Evolutionary conservation across 2,329 filamentous ascomycete species (phyloP), one percentile per base, ranked within the genome.

Genomic region (Trichophyton simii): DNA sequence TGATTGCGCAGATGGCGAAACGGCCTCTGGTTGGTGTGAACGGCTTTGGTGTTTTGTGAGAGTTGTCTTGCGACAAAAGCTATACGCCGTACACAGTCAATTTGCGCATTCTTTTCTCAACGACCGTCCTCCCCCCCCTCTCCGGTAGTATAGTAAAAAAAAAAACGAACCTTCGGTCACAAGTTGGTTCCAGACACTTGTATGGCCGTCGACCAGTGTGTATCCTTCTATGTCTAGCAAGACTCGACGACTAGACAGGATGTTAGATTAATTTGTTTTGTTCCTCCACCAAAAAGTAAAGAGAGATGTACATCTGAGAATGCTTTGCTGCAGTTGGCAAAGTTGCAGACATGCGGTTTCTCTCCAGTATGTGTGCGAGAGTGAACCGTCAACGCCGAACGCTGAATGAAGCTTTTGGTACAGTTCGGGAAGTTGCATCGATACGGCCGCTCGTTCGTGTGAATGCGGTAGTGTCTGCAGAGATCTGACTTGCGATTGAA

Each of bases 401-500:
- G 74, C 65, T 78, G 76, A 63, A 78, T 78, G 64, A 78, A 78
- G 66, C 75, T 77, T 67, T 78, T 78, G 61, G 73, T 74, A 69
- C 76, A 78, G 62, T 74, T 73, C 59, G 72, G 70, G 57, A 76
- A 72, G 1, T 70, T 76, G 67, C 76, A 78, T 58, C 74, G 72
- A 63, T 78, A 78, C n/a, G 76, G 76, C 57, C 76, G 73, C 64
- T 78, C 76, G 65, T 78, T 78, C 65, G 76, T 78, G 61, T 78
- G 76, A 67, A 78, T 78, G 61, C 76, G 74, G 66, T 74, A 76
- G 65, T 78, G 76, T 63, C 76, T 71, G 66, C 75, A 75, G 46
- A 78, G 72, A 67, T 78, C 76, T 22, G 76, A 78, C 63, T 78
- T 78, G 69, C 76, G 75, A 71, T 78, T 78, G 71, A 78, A 78